A percentile compares a stretch with the other conserved stretches of the same genome.
Conservation (phyloP, 371 early-diverging fungal genomes). For the Mortierella sp. region DNA sequence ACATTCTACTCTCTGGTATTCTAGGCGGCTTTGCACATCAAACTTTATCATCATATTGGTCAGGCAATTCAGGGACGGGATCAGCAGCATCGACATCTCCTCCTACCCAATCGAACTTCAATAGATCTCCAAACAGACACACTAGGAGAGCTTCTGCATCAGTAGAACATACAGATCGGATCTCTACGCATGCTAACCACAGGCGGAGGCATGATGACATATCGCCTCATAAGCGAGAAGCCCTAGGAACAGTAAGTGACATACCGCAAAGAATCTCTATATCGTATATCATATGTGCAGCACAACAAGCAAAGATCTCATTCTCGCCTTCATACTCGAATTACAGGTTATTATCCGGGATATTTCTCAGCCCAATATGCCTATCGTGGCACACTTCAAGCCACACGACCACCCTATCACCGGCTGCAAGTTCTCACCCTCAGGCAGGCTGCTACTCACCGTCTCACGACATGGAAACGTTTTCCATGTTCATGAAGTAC, state of each 20-base stretch:
- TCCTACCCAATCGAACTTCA: constrained; percentile 28
- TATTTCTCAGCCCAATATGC: constrained; percentile 56
- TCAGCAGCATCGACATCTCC: constrained; percentile 45
- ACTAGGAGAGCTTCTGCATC: constrained; percentile 38
- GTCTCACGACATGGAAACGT: constrained; percentile 82
- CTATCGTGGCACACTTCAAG: constrained; percentile 78
- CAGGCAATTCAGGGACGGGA: constrained; percentile 31
- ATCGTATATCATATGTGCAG: not conserved
- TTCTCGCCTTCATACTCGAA: not conserved
- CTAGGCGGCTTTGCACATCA: constrained; percentile 54
- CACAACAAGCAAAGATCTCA: not conserved
- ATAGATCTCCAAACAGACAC: constrained; percentile 29
- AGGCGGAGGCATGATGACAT: constrained; percentile 44
- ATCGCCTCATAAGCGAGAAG: constrained; percentile 44
- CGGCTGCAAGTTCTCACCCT: constrained; percentile 72
- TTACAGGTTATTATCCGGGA: constrained; percentile 63
- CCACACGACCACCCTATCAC: constrained; percentile 82
- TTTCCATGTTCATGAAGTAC: constrained; percentile 75
- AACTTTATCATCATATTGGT: constrained; percentile 51
- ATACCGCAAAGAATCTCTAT: not conserved
- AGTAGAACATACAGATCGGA: constrained; percentile 39
- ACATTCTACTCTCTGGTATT: not conserved
- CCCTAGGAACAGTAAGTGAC: constrained; percentile 45
- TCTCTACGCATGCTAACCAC: constrained; percentile 11
- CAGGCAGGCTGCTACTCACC: constrained; percentile 79